Conservation (phyloP, 768 basidiomycete species). For the Podaxis pistillaris region DNA sequence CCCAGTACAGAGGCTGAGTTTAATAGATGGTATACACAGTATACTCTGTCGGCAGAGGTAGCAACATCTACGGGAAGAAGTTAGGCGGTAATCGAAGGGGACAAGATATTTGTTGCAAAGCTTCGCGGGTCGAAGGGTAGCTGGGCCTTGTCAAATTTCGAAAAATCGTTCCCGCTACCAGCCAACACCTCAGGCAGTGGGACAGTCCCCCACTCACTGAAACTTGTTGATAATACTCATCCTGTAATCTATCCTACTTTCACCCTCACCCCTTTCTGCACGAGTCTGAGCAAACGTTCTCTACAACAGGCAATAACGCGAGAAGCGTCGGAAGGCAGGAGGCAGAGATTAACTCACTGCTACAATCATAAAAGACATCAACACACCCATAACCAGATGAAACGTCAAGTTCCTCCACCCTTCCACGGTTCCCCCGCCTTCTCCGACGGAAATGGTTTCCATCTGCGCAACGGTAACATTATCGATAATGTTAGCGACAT, state of each 20-base stretch:
- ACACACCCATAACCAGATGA: not conserved
- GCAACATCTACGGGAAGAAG: not conserved
- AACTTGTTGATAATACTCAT: too few relatives aligned
- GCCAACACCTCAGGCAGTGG: too few relatives aligned
- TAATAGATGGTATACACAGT: not conserved
- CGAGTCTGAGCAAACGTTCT: too few relatives aligned
- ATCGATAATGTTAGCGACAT: not conserved
- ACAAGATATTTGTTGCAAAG: not conserved
- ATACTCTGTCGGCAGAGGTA: not conserved
- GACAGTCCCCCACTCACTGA: too few relatives aligned
- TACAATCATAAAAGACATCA: constrained; percentile 4
- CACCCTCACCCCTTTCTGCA: too few relatives aligned
- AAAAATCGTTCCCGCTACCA: too few relatives aligned
- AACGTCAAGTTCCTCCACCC: constrained; percentile 1
- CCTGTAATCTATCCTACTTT: too few relatives aligned
- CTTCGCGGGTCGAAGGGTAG: not conserved
- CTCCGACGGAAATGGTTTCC: not conserved
- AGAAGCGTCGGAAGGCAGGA: not conserved
- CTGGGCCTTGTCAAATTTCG: too few relatives aligned
- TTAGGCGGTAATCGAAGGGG: not conserved
- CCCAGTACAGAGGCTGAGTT: not conserved
- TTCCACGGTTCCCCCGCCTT: not conserved
- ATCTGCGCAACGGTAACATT: not conserved
- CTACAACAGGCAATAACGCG: too few relatives aligned
- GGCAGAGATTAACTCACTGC: not conserved